Conservation (phyloP, 768 basidiomycete genomes). For the Lactarius indigo region DNA sequence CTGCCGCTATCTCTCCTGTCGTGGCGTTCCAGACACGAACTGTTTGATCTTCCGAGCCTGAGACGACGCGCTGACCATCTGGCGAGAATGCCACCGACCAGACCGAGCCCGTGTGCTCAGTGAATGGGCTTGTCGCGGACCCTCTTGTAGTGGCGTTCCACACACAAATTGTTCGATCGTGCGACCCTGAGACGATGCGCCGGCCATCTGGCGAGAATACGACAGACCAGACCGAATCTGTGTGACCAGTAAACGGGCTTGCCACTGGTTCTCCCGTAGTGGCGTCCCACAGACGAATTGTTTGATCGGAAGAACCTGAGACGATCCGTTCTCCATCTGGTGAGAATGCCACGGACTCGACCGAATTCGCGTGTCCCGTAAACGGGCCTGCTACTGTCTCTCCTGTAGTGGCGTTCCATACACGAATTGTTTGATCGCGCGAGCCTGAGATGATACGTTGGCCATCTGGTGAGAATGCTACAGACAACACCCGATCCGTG, state of each 20-base stretch:
- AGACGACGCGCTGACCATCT: neutral
- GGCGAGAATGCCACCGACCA: neutral
- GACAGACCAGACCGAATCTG: neutral
- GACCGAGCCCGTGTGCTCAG: neutral
- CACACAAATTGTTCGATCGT: neutral
- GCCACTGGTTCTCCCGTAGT: neutral
- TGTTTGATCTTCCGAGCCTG: neutral
- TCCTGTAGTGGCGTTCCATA: neutral
- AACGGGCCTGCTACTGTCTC: neutral
- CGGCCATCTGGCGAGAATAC: neutral
- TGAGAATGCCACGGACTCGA: neutral
- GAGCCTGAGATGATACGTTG: neutral
- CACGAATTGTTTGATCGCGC: neutral
- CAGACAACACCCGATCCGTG: neutral
- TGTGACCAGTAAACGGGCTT: neutral
- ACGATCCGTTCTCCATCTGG: neutral
- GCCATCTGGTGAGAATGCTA: neutral
- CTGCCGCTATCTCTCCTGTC: neutral
- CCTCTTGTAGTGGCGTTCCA: neutral
- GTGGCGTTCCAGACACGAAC: neutral
- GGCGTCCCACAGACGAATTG: neutral
- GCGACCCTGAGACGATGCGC: neutral
- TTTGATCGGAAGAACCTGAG: neutral
- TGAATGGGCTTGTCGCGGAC: neutral
- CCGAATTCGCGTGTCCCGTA: neutral